Percentiles rank a stretch among this genome's conserved stretches.
Evolutionary conservation across 2,329 filamentous ascomycete genomes (phyloP).

Genomic region (Cytospora leucostoma): DNA sequence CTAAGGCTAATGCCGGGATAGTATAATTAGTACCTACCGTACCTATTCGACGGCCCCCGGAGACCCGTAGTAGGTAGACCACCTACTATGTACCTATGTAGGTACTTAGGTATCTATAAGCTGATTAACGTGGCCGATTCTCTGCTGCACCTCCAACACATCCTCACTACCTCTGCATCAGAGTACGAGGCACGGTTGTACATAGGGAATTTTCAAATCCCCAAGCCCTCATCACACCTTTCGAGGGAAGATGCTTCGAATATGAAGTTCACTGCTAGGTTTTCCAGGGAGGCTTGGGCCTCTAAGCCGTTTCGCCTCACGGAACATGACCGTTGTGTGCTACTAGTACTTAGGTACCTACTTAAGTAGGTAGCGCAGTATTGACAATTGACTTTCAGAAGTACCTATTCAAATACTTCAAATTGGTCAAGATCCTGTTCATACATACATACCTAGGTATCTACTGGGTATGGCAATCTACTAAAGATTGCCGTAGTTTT

Average conservation of each 20-base stretch:
- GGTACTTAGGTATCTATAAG: no score
- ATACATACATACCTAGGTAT: not conserved
- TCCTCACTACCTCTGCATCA: no score
- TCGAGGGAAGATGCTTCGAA: no score
- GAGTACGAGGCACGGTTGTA: no score
- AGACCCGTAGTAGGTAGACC: not conserved
- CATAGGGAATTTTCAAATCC: no score
- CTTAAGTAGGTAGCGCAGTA: not conserved
- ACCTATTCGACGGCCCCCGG: not conserved
- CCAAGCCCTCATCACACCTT: no score
- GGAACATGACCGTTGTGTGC: constrained; percentile 10
- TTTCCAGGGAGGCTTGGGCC: not conserved
- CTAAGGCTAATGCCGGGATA: not conserved
- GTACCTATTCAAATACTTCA: not conserved
- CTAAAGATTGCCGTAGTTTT: not conserved
- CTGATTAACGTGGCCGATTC: no score
- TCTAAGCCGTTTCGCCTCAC: constrained; percentile 3
- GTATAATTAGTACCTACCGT: not conserved
- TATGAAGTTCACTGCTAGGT: not conserved
- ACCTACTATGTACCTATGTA: no score
- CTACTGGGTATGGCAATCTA: not conserved
- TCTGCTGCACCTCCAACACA: no score
- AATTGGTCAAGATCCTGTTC: no score
- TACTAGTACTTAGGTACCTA: not conserved
- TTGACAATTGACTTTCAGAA: not conserved